A percentile compares a stretch with the other conserved stretches of the same genome.
Evolutionary conservation across 305 asterid genomes (phyloP).

Genomic region (Fraxinus xanthoxyloides): DNA sequence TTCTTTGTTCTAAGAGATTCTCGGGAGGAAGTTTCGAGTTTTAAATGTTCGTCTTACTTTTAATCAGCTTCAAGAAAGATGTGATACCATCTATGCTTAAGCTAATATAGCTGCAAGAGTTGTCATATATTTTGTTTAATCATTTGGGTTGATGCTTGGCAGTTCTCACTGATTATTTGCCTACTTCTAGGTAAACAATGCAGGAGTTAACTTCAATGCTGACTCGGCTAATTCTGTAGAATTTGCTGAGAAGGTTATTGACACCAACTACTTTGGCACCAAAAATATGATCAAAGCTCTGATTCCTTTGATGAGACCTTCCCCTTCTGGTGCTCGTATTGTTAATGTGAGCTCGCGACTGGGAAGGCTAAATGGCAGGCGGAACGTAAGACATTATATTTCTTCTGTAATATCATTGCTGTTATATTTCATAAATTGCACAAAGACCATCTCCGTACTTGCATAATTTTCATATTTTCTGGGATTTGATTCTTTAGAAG

Average conservation of each 20-base stretch:
- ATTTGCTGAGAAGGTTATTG: conserved; percentile 59
- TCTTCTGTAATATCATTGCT: not conserved
- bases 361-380: conserved; percentile 78
- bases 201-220: conserved; percentile 75
- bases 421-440: not conserved
- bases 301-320: conserved; percentile 68
- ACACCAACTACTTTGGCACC: conserved; percentile 82
- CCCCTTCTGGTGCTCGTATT: conserved; percentile 72
- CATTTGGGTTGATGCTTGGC: not conserved
- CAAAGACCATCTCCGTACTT: not conserved
- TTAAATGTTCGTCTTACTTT: not conserved
- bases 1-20: not conserved
- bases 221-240: conserved; percentile 79
- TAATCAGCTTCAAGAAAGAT: not conserved
- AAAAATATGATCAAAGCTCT: conserved; percentile 67
- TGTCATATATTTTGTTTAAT: not conserved
- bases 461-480: not conserved
- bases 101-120: not conserved
- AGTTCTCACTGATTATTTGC: conserved; percentile 16
- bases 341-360: conserved; percentile 71
- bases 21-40: not conserved
- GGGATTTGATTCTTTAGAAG: not conserved
- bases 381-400: conserved; percentile 53
- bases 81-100: not conserved
- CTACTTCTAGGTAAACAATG: conserved; percentile 68